Evolutionary conservation across 2,329 filamentous ascomycete species (phyloP), one percentile per base, ranked within the genome.

Genomic region (Fusarium sublunatum): DNA sequence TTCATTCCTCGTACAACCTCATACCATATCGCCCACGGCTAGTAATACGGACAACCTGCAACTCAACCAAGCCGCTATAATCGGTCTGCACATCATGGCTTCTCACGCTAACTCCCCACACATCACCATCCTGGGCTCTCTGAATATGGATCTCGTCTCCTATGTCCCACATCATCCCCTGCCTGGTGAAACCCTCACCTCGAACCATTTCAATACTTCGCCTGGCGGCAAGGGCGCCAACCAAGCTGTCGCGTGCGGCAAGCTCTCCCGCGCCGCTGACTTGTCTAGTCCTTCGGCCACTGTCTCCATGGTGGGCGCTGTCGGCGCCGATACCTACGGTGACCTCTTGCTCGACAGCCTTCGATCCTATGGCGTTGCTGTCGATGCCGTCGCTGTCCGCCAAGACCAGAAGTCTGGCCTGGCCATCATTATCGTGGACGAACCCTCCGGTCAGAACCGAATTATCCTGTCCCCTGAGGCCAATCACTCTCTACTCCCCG

Each of bases 211-310:
- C 79, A 84, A 84, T 72, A 92, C 89, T 32, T 93, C 91, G 39
- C 89, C 91, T 28, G 95, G 94, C 70, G 94, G 95, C 54, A 99
- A 99, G 79, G 94, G 94, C 64, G 93, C 93, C 59, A 98, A 98
- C 81, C 94, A 98, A 80, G 93, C 93, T 58, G 91, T 97, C 53
- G 92, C 93, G 24, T 93, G 90, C 78, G 91, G 89, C 46, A 91
- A 94, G 63, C 86, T 96, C 46, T 95, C 91, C 1, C 85, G 90
- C 43, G 72, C 82, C 26, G 68, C 73, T 29, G 58, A 73, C 58
- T 65, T 75, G 49, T 57, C 71, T 42, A 73, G 83, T 29, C 70
- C 77, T 5, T 61, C 70, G 15, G 72, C 75, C 34, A 66, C 73
- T 35, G 85, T 93, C 35, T 81, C 85, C 70, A 93, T 94, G 89